Conservation (phyloP, 768 basidiomycete genomes). For the Termitomyces eurrhizus region DNA sequence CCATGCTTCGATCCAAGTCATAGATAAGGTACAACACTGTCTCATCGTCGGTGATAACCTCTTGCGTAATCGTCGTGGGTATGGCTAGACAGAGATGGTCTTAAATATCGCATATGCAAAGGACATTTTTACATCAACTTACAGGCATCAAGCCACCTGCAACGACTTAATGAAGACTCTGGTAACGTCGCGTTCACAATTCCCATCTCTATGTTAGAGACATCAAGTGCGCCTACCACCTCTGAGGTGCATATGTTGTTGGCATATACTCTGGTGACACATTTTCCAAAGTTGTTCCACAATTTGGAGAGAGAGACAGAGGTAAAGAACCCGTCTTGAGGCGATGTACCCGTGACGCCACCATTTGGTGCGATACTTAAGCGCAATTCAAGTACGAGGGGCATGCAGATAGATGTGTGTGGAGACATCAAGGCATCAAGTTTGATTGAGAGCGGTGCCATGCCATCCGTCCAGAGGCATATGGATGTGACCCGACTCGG, state of each 20-base stretch:
- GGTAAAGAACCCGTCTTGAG: constrained; percentile 62
- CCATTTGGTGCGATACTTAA: constrained; percentile 54
- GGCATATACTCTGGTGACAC: constrained; percentile 57
- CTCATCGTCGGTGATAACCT: constrained; percentile 62
- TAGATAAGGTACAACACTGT: constrained; percentile 63
- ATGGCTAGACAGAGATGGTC: constrained; percentile 37
- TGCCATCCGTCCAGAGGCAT: constrained; percentile 62
- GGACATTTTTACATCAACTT: constrained; percentile 28
- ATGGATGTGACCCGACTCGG: constrained; percentile 36
- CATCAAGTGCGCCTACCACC: constrained; percentile 50
- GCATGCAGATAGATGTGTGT: constrained; percentile 28
- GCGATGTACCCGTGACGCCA: constrained; percentile 48
- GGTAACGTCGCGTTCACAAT: constrained; percentile 56
- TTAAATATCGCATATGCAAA: constrained; percentile 14
- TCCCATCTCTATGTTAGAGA: constrained; percentile 44
- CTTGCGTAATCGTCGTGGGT: constrained; percentile 61
- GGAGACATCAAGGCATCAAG: constrained; percentile 49
- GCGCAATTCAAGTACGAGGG: constrained; percentile 49
- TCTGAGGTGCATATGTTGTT: constrained; percentile 47
- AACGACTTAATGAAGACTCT: constrained; percentile 60
- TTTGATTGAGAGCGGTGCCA: constrained; percentile 58
- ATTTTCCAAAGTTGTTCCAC: constrained; percentile 55
- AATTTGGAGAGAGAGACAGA: constrained; percentile 50
- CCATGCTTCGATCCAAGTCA: constrained; percentile 57
- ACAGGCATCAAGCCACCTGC: constrained; percentile 71